Evolutionary conservation across 2,329 filamentous ascomycete genomes (phyloP), one percentile per base, ranked within the genome.

Genomic region (Fusarium robinianum): DNA sequence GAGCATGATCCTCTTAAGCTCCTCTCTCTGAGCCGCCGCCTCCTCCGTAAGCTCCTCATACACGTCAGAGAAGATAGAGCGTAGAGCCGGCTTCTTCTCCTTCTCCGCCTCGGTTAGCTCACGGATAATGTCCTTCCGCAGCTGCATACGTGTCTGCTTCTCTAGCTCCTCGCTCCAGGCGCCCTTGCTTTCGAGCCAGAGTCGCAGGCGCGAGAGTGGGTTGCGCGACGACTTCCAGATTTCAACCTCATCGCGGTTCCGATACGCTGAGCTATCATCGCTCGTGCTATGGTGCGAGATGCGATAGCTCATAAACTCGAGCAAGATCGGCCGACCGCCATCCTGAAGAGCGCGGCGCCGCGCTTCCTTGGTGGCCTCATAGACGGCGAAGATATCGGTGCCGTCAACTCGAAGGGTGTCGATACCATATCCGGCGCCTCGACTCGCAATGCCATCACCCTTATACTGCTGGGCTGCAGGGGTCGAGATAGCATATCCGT

Each of bases 331-430:
- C 4, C 40, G 40, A 3, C 48, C 41, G 1, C 36, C 36, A 8
- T 32, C 25, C n/a, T 51, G 31, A 3, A 49, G 17, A 0, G 48
- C 48, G 5, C 26, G 78, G 21, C 79, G 74, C 3, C 88, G 78
- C 0, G 90, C 90, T 62, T 79, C 77, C 54, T 78, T 78, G 9
- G 86, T 90, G 0, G 81, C 88, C 67, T 88, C 84, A 27, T 85
- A 77, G 0, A 94, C 87, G 2, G 88, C 88, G 64, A 89, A 88
- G 54, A 94, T 85, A 60, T 94, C 88, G 62, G 92, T 94, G 5
- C 88, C 88, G 61, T 94, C 88, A 0, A 94, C 88, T 16, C 88
- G 79, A 43, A 94, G 84, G 0, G 88, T 91, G 54, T 90, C 87
- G 57, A 94, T 91, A 12, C 88, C 88, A 62, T 94, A 94, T 0